These are phyloP conservation scores for Diplodia scrobiculata DNA, from an alignment of 2,329 filamentous ascomycete species.

Conservation along the genomic window DNA sequence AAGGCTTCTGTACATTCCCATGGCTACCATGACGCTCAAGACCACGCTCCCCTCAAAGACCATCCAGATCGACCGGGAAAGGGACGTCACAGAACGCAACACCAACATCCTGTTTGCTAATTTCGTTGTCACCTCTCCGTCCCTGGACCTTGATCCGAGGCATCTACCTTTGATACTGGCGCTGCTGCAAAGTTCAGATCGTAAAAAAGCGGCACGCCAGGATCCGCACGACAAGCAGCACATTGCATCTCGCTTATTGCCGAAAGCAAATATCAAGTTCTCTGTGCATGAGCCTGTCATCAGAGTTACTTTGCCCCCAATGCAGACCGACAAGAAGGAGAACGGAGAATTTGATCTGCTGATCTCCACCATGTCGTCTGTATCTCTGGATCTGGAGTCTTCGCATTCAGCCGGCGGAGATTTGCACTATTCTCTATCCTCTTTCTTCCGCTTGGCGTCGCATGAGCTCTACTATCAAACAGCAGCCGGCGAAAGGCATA, in stretches of 20 bases:
- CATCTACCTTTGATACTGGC: constrained; percentile 84
- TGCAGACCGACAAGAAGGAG: constrained; percentile 59
- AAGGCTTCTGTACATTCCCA: constrained; percentile 87
- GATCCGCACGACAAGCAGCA: constrained; percentile 52
- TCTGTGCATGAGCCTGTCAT: constrained; percentile 96
- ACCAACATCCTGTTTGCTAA: constrained; percentile 97
- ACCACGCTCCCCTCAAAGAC: constrained; percentile 95
- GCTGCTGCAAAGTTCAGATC: constrained; percentile 60
- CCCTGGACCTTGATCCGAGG: constrained; percentile 86
- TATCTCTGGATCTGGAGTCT: constrained; percentile 90
- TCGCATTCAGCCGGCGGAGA: constrained; percentile 87
- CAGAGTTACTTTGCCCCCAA: constrained; percentile 81
- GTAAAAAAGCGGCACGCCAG: constrained; percentile 10
- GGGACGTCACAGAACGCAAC: constrained; percentile 79
- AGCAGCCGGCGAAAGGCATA: constrained; percentile 76
- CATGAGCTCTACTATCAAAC: constrained; percentile 96
- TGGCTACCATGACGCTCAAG: constrained; percentile 93
- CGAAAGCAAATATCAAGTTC: constrained; percentile 91
- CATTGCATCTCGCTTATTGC: constrained; percentile 84
- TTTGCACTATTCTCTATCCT: constrained; percentile 81
- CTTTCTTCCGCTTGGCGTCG: constrained; percentile 78
- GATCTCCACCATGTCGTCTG: constrained; percentile 90
- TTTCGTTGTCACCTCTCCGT: constrained; percentile 92
- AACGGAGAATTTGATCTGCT: constrained; percentile 90
- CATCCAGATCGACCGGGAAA: constrained; percentile 72